Evolutionary conservation across 352 stramenopile genomes (phyloP), one percentile per base, ranked within the genome.

Genomic region (Phytophthora vignae): DNA sequence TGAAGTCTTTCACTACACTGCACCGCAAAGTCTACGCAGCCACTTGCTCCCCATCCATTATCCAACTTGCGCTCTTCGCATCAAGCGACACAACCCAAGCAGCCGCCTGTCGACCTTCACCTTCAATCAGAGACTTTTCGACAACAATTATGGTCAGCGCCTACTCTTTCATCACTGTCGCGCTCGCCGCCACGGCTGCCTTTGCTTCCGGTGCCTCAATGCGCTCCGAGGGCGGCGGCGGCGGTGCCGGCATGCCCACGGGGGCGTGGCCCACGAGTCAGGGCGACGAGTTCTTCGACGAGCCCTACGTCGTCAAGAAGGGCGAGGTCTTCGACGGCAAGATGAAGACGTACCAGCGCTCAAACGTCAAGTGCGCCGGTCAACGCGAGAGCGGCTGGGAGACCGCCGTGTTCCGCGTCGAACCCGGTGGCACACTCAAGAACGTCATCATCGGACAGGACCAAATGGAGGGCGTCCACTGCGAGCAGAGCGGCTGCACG

Each of bases 361-460:
- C 65, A 5, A 67, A 72, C 65, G 75, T 87, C 76, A 83, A 85
- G 31, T 79, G 79, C 57, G 67, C 59, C 62, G 74, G 79, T 54
- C 79, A 87, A 62, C 58, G 38, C 44, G 79, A 87, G 33, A 74
- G 49, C 42, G 65, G 66, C 22, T 64, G 59, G 38, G 50, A 71
- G 44, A 77, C 73, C 44, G 79, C 74, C 54, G 78, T 85, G 40
- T 77, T 83, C 66, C 78, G 76, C 44, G 62, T 75, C 50, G 67
- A 81, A 33, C 61, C 73, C 56, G 76, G 78, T 76, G 78, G 76
- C 60, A 78, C 57, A 10, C 71, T 85, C 55, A 78, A 88, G 65
- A 88, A 86, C 56, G 81, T 83, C 0, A 86, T 81, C 76, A 84
- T 81, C 73, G 73, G 77, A 11, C 66, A 84, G 59, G 78, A 84